Conservation (phyloP, 2,329 filamentous ascomycete species). For the Ceratocystiopsis brevicomis region DNA sequence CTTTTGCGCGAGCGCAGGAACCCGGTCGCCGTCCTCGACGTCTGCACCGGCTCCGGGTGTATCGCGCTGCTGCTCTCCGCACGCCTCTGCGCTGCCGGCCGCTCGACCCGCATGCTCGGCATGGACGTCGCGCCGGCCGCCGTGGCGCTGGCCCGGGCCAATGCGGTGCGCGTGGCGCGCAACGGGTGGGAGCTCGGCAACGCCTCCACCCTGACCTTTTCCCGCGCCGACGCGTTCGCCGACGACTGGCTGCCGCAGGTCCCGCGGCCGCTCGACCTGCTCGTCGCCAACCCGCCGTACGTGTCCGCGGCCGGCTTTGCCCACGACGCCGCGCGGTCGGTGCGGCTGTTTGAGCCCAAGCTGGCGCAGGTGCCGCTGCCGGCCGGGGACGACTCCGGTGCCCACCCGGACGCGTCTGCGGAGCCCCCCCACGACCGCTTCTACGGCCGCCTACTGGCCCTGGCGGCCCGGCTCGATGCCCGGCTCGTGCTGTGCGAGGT, state of each 20-base stretch:
- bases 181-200: slow-evolving; percentile 20
- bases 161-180: slow-evolving; percentile 32
- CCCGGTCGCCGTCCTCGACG: slow-evolving; percentile 49
- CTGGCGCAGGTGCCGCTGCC: slow-evolving; percentile 49
- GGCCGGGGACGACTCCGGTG: no score
- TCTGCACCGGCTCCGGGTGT: slow-evolving; percentile 84
- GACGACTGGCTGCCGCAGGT: slow-evolving; percentile 17
- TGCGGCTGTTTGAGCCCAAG: slow-evolving; percentile 63
- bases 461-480: slow-evolving; percentile 30
- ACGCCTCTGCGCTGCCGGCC: slow-evolving; percentile 22
- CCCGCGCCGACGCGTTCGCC: slow-evolving; percentile 24
- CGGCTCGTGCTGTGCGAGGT: slow-evolving; percentile 50
- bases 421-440: slow-evolving; percentile 33
- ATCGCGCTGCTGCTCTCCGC: slow-evolving; percentile 60
- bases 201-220: slow-evolving; percentile 5
- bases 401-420: background rate
- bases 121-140: slow-evolving; percentile 55
- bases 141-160: slow-evolving; percentile 44
- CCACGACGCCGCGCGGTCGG: slow-evolving; percentile 48
- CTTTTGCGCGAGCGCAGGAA: background rate
- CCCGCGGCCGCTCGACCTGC: slow-evolving; percentile 30
- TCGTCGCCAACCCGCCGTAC: slow-evolving; percentile 85
- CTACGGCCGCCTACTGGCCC: slow-evolving; percentile 43
- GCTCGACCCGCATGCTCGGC: slow-evolving; percentile 37
- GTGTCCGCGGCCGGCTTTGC: slow-evolving; percentile 49